Base-by-base conservation (phyloP, 179 eudicot species). In the Drosera spatulata region DNA sequence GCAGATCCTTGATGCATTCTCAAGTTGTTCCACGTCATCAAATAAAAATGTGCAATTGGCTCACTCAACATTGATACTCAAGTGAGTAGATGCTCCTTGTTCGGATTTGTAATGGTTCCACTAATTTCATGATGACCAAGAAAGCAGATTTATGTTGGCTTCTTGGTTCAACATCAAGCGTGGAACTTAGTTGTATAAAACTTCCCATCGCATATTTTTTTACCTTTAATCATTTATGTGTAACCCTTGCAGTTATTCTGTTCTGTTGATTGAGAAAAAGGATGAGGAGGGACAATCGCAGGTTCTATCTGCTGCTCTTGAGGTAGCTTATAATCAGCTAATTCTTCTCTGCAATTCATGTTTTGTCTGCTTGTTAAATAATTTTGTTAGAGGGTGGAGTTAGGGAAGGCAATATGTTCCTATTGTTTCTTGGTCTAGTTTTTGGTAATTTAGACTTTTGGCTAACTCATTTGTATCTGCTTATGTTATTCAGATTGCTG, bases 261-360 rank as follows among this genome's bases (percentile, higher is more conserved):
- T 90, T 65, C 78, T 94, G 52, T 66, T 94, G 85, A 76, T 86
- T 77, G 94, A 85, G 72, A 81, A 79, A 66, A 85, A 72, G 75
- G 97, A 94, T 64, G 79, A 90, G 69, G 97, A 83, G 81, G 97
- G 99, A 62, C 96, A 94, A 74, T 78, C 79, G 63, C 99, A 94
- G 70, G 94, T 85, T 69, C 83, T 94, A 48, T 90, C 97, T 53
- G 87, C 94, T 39, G 95, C 97, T 57, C 80, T 94, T 73, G 96
- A 86, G 97, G 99, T 82, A 66, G 38, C 50, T 58, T 33, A 15
- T 50, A 50, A 50, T 50, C 10, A 10, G 53, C 13, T 50, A 10
- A 10, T 4, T 4, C 39, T 43, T 50, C 59, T 61, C 54, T 70
- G 50, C 58, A 42, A 53, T 55, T 12, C 55, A 38, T 1, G 10